Evolutionary conservation across 2,329 filamentous ascomycete species (phyloP).

Genomic region (Chaetomiaceae sp.): DNA sequence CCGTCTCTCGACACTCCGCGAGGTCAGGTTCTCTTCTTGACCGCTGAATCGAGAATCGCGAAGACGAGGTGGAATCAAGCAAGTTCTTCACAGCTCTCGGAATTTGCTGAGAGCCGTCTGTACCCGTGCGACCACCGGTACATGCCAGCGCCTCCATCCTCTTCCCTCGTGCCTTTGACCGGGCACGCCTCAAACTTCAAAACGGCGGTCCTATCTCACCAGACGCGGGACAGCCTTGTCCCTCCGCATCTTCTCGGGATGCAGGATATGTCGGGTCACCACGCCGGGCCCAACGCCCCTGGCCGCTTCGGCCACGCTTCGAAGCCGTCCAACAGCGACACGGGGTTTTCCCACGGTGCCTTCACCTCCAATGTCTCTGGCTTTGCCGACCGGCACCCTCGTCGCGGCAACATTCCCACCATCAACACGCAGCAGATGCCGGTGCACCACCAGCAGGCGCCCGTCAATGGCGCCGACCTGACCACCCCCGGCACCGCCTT

Average conservation of each 20-base stretch:
- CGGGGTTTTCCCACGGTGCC: constrained; percentile 86
- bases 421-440: constrained; percentile 79
- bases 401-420: constrained; percentile 77
- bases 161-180: constrained; percentile 41
- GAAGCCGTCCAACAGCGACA: constrained; percentile 77
- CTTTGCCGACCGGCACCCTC: constrained; percentile 80
- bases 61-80: background rate
- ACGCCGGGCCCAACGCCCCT: constrained; percentile 49
- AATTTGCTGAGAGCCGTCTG: constrained; percentile 11
- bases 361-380: constrained; percentile 82
- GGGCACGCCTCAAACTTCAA: constrained; percentile 59
- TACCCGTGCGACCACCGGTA: constrained; percentile 13
- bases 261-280: constrained; percentile 73
- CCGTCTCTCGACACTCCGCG: background rate
- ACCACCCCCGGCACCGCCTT: constrained; percentile 81
- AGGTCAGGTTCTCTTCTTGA: background rate
- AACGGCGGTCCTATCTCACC: constrained; percentile 76
- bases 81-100: background rate
- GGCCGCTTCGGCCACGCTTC: constrained; percentile 67
- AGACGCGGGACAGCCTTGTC: constrained; percentile 76
- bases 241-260: constrained; percentile 83
- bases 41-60: background rate
- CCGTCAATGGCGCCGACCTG: constrained; percentile 63
- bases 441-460: constrained; percentile 32
- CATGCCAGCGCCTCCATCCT: constrained; percentile 25